Conservation (phyloP, 116 monocot species). For the Posidonia oceanica region DNA sequence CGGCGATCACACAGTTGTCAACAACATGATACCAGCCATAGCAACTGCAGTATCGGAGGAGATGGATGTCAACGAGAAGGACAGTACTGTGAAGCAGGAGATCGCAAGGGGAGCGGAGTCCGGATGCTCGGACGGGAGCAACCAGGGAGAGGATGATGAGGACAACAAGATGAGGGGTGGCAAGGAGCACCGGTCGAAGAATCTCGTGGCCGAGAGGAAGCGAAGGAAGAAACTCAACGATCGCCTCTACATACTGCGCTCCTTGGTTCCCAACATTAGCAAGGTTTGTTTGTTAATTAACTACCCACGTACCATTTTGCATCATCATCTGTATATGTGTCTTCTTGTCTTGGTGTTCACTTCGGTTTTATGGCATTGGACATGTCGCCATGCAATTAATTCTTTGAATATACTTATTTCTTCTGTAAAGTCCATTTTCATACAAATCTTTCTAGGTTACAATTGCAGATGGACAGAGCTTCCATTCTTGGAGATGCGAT, state of each 20-base stretch:
- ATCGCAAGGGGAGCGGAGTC: constrained; percentile 19
- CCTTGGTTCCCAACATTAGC: constrained; percentile 83
- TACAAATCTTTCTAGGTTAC: neutral
- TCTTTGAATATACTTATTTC: too few species aligned
- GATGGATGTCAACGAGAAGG: constrained; percentile 7
- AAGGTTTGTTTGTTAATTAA: constrained; percentile 29
- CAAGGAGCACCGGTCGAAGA: constrained; percentile 60
- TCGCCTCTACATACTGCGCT: constrained; percentile 50
- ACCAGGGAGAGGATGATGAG: constrained; percentile 48
- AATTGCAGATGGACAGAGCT: constrained; percentile 82
- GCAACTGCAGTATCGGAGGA: neutral
- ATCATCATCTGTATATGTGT: neutral
- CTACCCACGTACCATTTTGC: neutral
- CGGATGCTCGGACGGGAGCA: constrained; percentile 49
- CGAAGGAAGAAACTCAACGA: constrained; percentile 95
- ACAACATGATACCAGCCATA: too few species aligned
- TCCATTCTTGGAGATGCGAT: constrained; percentile 90
- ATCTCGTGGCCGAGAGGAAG: constrained; percentile 72
- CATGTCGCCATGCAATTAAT: too few species aligned
- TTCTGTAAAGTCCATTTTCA: neutral
- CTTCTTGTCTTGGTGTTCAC: too few species aligned
- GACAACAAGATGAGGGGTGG: constrained; percentile 22
- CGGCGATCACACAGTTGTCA: too few species aligned
- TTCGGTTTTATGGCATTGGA: too few species aligned
- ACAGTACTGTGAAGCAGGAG: constrained; percentile 22